Base-by-base conservation (phyloP, 2,329 filamentous ascomycete genomes). In the Paracorniculantispora psalliotae region DNA sequence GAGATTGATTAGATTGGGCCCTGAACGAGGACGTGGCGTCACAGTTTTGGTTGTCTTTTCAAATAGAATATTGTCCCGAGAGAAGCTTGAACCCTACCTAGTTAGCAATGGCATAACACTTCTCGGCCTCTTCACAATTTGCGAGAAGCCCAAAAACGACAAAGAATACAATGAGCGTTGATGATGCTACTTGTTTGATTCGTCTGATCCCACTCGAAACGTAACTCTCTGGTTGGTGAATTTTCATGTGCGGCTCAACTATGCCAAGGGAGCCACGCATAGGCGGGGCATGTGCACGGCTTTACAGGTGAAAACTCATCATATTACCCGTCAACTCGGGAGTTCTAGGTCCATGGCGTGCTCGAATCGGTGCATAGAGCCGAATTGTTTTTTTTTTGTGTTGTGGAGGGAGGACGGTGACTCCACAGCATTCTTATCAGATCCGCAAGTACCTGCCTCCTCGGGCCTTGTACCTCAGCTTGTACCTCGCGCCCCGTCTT, bases 401-500 rank as follows among this genome's bases (percentile, higher is more conserved):
- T 7, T 19, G 54, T 48, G 53, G 33, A 41, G 43, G 46, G n/a
- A 7, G 33, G 17, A 56, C 47, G 28, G 30, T 25, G 30, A 23
- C 43, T 41, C 53, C 33, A 41, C 54, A 21, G 54, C 17, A 48
- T 48, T 23, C 33, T 57, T 57, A 49, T 57, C 54, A 49, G 54
- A 57, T 49, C 44, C 54, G 54, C 54, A 57, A 49, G 54, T 49
- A 41, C 44, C 28, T 52, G 44, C 44, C 44, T 41, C 23, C 35
- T 57, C 41, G 3, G 54, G 30, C 35, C 54, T 49, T 57, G 54
- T 57, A 57, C 54, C 54, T 57, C 23, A 10, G n/a, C 54, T 41
- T 49, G 44, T 57, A 41, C 54, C 52, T 55, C 13, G 12, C 7
- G 21, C 28, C 15, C 26, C 41, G 19, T 19, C 13, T 25, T 26